Conservation (phyloP, 805 yeast species). For the Saccharomycopsis sp. region DNA sequence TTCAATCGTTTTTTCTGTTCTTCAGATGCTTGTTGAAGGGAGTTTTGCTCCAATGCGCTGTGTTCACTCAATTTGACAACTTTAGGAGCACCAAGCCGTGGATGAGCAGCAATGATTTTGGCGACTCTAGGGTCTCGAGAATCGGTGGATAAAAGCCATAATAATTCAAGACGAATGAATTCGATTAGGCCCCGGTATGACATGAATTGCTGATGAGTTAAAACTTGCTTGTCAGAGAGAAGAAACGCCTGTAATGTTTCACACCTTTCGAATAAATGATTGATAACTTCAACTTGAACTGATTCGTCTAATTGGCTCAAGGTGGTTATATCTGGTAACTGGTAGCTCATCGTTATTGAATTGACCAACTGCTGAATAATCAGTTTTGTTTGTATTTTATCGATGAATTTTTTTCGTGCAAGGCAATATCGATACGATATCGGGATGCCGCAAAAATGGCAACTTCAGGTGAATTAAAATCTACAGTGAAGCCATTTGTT, state of each 20-base stretch:
- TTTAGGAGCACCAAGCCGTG: slow-evolving; percentile 54
- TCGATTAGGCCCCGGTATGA: slow-evolving; percentile 40
- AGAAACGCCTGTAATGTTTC: slow-evolving; percentile 35
- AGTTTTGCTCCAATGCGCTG: slow-evolving; percentile 65
- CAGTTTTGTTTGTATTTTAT: no score
- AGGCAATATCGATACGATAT: no score
- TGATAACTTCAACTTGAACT: slow-evolving; percentile 36
- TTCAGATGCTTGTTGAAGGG: slow-evolving; percentile 40
- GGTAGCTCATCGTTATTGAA: slow-evolving; percentile 1
- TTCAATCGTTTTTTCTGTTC: slow-evolving; percentile 45
- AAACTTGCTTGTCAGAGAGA: slow-evolving; percentile 29
- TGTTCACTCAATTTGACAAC: slow-evolving; percentile 46
- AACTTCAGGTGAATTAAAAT: no score
- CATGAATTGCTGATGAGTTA: slow-evolving; percentile 20
- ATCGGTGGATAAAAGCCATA: slow-evolving; percentile 27
- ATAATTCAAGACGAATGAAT: slow-evolving; percentile 33
- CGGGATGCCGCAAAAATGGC: no score
- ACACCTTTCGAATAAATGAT: slow-evolving; percentile 63
- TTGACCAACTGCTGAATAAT: no score
- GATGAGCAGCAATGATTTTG: slow-evolving; percentile 82
- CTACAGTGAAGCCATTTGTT: no score
- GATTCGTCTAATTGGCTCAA: not conserved
- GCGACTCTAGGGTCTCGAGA: slow-evolving; percentile 28
- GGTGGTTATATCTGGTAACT: not conserved
- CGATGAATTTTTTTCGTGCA: no score